Percentiles rank a stretch among this genome's conserved stretches.
These are phyloP conservation scores for Hylodesmum podocarpum DNA, from an alignment of 306 rosid species.

Conservation along the genomic window DNA sequence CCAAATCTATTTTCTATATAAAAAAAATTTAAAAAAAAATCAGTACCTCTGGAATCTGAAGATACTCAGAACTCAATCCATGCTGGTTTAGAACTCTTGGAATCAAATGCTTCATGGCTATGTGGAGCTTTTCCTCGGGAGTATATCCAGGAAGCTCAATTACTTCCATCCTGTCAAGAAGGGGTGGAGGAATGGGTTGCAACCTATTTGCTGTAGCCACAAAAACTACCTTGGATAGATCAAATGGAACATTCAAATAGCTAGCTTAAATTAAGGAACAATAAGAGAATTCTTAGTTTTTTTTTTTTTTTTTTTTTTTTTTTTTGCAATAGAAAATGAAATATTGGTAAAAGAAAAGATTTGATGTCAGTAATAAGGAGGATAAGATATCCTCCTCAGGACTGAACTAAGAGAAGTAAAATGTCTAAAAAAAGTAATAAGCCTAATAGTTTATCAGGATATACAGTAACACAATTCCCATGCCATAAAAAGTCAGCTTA, in stretches of 20 bases:
- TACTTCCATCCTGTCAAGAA: conserved; percentile 97
- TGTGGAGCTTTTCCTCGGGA: conserved; percentile 92
- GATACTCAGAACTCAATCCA: conserved; percentile 83
- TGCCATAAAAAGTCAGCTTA: not conserved
- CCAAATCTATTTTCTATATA: not conserved
- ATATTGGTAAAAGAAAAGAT: not conserved
- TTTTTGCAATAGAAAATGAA: not conserved
- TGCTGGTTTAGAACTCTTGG: conserved; percentile 97
- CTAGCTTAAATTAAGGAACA: conserved; percentile 71
- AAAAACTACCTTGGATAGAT: conserved; percentile 89
- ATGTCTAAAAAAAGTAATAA: too few species aligned
- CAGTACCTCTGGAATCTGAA: conserved; percentile 90
- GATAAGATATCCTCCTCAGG: not conserved
- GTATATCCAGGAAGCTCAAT: conserved; percentile 98
- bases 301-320: not conserved
- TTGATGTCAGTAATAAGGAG: not conserved
- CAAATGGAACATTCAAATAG: conserved; percentile 97
- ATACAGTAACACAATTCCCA: not conserved
- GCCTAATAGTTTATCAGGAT: too few species aligned
- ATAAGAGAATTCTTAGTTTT: not conserved
- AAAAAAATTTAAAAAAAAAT: not conserved
- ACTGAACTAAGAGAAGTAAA: too few species aligned
- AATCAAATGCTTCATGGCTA: conserved; percentile 88
- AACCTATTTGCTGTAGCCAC: conserved; percentile 96
- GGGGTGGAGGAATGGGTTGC: conserved; percentile 95